Evolutionary conservation across 441 rosid genomes (phyloP).

Genomic region (Erodium chrysanthum): DNA sequence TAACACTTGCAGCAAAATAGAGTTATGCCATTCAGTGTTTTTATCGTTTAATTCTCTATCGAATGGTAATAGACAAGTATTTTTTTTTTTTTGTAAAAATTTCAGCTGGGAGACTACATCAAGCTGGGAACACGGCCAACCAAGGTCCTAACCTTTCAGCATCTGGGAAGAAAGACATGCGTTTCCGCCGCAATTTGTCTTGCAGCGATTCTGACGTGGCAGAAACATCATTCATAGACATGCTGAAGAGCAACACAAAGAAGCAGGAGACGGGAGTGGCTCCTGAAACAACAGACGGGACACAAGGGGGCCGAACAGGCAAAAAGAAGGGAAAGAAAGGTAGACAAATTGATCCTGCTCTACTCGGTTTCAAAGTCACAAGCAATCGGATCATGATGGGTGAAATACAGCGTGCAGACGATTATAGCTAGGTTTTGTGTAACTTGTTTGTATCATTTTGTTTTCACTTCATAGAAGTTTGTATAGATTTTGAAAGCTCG

Average conservation of each 20-base stretch:
- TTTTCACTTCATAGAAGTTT: neutral
- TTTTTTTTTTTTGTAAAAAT: neutral
- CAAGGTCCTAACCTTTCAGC: slow-evolving; percentile 16
- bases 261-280: slow-evolving; percentile 13
- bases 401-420: slow-evolving; percentile 35
- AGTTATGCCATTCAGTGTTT: too few species aligned
- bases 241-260: slow-evolving; percentile 42
- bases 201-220: slow-evolving; percentile 31
- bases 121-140: slow-evolving; percentile 18
- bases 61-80: neutral
- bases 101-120: slow-evolving; percentile 26
- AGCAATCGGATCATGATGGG: slow-evolving; percentile 52
- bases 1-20: neutral
- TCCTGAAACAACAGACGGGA: slow-evolving; percentile 24
- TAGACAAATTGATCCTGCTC: slow-evolving; percentile 39
- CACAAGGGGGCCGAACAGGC: slow-evolving; percentile 25
- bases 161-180: slow-evolving; percentile 29
- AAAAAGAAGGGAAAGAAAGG: slow-evolving; percentile 45
- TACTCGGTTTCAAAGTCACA: slow-evolving; percentile 38
- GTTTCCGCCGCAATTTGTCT: slow-evolving; percentile 30
- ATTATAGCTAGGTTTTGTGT: slow-evolving; percentile 17
- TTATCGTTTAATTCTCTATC: neutral
- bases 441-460: neutral
- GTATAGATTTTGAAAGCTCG: neutral
- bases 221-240: slow-evolving; percentile 51